These are phyloP conservation scores for Clitopilus hobsonii DNA, from an alignment of 768 basidiomycete genomes.

Conservation along the genomic window DNA sequence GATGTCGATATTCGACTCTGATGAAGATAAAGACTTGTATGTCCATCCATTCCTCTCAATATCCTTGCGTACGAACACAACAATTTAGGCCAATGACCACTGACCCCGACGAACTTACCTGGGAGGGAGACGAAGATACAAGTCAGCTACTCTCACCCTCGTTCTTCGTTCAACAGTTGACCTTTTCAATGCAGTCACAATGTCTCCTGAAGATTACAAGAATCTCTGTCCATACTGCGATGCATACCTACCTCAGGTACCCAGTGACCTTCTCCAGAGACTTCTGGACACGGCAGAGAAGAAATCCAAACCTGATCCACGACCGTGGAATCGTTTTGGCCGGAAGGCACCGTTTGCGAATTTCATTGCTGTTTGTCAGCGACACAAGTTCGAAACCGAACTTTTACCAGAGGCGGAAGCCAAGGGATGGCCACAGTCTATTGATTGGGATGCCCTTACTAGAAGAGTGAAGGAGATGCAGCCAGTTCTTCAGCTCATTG, in stretches of 20 bases:
- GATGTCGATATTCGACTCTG: slow-evolving; percentile 20
- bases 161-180: slow-evolving; percentile 2
- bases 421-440: slow-evolving; percentile 73
- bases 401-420: slow-evolving; percentile 66
- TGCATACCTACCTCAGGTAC: slow-evolving; percentile 53
- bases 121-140: slow-evolving; percentile 7
- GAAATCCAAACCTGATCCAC: slow-evolving; percentile 57
- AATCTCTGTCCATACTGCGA: slow-evolving; percentile 83
- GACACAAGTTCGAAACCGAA: slow-evolving; percentile 73
- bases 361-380: slow-evolving; percentile 69
- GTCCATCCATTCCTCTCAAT: no score
- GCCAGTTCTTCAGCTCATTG: slow-evolving; percentile 39
- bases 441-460: slow-evolving; percentile 58
- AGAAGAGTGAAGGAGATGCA: slow-evolving; percentile 51
- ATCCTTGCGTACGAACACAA: no score
- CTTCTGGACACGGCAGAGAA: slow-evolving; percentile 47
- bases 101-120: slow-evolving; percentile 3
- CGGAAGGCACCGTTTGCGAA: slow-evolving; percentile 47
- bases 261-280: slow-evolving; percentile 52
- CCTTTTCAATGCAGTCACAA: slow-evolving; percentile 35
- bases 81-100: not conserved
- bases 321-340: slow-evolving; percentile 66
- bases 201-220: slow-evolving; percentile 54
- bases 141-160: slow-evolving; percentile 1
- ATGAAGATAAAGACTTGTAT: slow-evolving; percentile 20